Evolutionary conservation across 2,329 filamentous ascomycete genomes (phyloP).

Genomic region (Monilinia polystroma): DNA sequence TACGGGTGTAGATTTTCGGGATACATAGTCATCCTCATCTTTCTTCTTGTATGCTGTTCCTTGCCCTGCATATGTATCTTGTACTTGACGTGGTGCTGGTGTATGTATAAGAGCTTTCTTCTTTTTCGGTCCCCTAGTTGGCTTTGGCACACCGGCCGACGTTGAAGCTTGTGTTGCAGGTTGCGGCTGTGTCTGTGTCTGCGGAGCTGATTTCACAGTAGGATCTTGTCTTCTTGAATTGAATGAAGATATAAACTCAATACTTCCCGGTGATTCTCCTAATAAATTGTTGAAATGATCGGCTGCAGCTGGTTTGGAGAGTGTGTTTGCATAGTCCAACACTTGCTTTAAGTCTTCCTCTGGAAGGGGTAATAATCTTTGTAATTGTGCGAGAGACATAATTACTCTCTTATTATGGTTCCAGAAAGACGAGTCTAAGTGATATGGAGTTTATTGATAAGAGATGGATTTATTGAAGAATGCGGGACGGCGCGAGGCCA

Average conservation of each 20-base stretch:
- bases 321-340: conserved; percentile 73
- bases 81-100: conserved; percentile 60
- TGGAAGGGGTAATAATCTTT: conserved; percentile 78
- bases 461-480: background rate
- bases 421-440: background rate
- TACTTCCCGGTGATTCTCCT: conserved; percentile 74
- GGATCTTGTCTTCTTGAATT: conserved; percentile 63
- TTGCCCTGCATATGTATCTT: conserved; percentile 56
- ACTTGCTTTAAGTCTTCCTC: conserved; percentile 82
- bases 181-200: conserved; percentile 14
- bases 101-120: conserved; percentile 62
- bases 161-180: conserved; percentile 20
- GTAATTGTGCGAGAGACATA: conserved; percentile 64
- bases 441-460: background rate
- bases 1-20: conserved; percentile 44
- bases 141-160: conserved; percentile 47
- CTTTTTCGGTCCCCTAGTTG: conserved; percentile 53
- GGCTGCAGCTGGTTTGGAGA: conserved; percentile 74
- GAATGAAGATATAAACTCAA: conserved; percentile 71
- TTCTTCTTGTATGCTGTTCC: conserved; percentile 76
- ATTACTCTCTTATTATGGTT: background rate
- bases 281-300: conserved; percentile 86
- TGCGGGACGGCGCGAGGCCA: background rate
- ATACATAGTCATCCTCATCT: conserved; percentile 70
- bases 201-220: conserved; percentile 22